Evolutionary conservation across 108 stramenopile genomes (phyloP).

Genomic region (Schizochytrium sp.): DNA sequence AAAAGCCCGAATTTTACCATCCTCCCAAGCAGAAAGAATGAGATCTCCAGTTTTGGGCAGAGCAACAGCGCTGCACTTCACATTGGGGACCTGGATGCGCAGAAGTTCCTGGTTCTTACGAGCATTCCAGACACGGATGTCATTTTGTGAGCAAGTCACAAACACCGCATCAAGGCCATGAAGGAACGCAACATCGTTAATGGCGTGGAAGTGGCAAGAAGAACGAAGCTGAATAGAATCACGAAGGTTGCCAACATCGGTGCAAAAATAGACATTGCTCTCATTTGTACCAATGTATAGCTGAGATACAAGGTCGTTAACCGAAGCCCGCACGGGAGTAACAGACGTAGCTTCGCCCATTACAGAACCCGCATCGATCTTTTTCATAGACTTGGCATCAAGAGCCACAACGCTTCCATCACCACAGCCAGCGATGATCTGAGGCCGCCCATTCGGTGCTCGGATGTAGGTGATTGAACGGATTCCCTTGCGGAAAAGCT

Average conservation of each 20-base stretch:
- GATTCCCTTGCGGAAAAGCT: slow-evolving; percentile 82
- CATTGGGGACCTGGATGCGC: slow-evolving; percentile 88
- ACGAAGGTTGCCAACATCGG: slow-evolving; percentile 78
- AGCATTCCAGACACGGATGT: slow-evolving; percentile 88
- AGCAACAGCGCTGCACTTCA: slow-evolving; percentile 82
- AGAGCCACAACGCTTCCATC: slow-evolving; percentile 83
- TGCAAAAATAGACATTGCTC: slow-evolving; percentile 78
- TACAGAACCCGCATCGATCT: slow-evolving; percentile 66
- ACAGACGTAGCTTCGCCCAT: slow-evolving; percentile 85
- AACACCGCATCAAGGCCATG: slow-evolving; percentile 82
- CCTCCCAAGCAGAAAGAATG: slow-evolving; percentile 87
- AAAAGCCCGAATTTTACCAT: slow-evolving; percentile 90
- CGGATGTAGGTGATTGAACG: slow-evolving; percentile 77
- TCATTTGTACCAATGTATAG: slow-evolving; percentile 80
- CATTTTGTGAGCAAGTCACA: slow-evolving; percentile 81
- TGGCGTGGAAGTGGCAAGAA: slow-evolving; percentile 83
- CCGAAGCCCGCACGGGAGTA: slow-evolving; percentile 57
- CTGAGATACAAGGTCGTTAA: slow-evolving; percentile 73
- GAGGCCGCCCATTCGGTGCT: slow-evolving; percentile 85
- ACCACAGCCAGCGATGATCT: slow-evolving; percentile 83
- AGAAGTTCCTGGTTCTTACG: slow-evolving; percentile 81
- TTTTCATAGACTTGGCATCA: slow-evolving; percentile 75
- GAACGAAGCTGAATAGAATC: slow-evolving; percentile 78
- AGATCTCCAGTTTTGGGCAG: slow-evolving; percentile 78
- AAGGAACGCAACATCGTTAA: slow-evolving; percentile 84